Conservation (phyloP, 306 rosid species). For the Malus orientalis region DNA sequence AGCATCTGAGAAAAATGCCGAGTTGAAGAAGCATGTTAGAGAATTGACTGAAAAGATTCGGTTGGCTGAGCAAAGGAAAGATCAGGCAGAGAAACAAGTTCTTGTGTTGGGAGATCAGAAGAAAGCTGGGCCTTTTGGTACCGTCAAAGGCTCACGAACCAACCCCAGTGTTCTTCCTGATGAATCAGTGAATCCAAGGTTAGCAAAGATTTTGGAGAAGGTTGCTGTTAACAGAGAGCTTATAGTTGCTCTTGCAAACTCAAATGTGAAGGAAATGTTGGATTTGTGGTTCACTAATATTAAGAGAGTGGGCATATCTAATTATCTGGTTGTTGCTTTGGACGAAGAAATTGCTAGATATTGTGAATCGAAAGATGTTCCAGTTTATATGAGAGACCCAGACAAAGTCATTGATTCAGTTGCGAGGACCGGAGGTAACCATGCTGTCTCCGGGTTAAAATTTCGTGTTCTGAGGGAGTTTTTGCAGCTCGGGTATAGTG, state of each 20-base stretch:
- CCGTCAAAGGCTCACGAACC: conserved; percentile 69
- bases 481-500: conserved; percentile 78
- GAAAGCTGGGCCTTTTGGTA: conserved; percentile 80
- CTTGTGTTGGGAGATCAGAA: conserved; percentile 52
- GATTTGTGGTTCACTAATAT: conserved; percentile 75
- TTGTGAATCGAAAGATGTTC: conserved; percentile 57
- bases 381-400: conserved; percentile 72
- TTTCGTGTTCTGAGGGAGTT: conserved; percentile 82
- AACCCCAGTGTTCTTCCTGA: conserved; percentile 66
- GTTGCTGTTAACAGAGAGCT: conserved; percentile 60
- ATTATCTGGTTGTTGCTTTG: conserved; percentile 81
- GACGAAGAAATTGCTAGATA: conserved; percentile 50
- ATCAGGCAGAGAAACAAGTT: conserved; percentile 76
- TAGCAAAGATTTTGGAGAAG: conserved; percentile 71
- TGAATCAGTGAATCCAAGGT: conserved; percentile 76
- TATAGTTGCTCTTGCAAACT: conserved; percentile 80
- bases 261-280: conserved; percentile 79
- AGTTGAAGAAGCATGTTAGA: conserved; percentile 50
- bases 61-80: conserved; percentile 71
- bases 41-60: conserved; percentile 59
- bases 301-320: conserved; percentile 62
- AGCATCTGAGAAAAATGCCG: conserved; percentile 43
- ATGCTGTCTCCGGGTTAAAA: conserved; percentile 73
- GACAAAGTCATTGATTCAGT: conserved; percentile 54
- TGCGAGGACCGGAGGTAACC: conserved; percentile 63